Evolutionary conservation across 192 early-diverging fungal species (phyloP), one percentile per base, ranked within the genome.

Genomic region (Helicostylum pulchrum): DNA sequence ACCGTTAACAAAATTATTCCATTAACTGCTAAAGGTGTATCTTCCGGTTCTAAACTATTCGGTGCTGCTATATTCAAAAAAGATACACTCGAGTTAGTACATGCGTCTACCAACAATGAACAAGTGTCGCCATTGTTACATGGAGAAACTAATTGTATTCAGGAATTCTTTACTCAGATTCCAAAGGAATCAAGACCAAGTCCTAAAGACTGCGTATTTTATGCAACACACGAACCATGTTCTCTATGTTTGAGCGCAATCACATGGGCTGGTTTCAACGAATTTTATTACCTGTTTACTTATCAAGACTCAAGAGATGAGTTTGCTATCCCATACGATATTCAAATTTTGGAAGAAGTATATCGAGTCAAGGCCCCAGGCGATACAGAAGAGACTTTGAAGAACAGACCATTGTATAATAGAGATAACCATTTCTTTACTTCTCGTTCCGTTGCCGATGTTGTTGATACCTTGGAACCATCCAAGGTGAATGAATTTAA

Each of bases 251-350:
- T 61, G 20, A 61, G 60, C 34, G 60, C 60, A 4, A 61, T 61
- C 42, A 61, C 60, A 9, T 61, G 60, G 60, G 60, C 60, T 12
- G 60, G 60, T 10, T 61, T 61, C 17, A 61, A 61, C 19, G 60
- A 61, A 23, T 61, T 61, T 32, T 61, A 61, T 12, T 61, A 61
- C 11, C 19, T 61, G 20, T 61, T 61, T 9, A 61, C 60, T n/a
- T 61, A 61, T n/a, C 8, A 61, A 47, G 60, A 61, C 42, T 61
- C 60, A n/a, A 45, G 60, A 48, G 60, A 61, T 61, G 60, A 61
- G 30, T 61, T 61, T 49, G 60, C 42, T 31, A 61, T 61, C 23
- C 60, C 60, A 26, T 61, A 61, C 43, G 60, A 61, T 47, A 61
- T 61, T 9, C 60, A 61, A 0, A 61, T 61, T 49, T 47, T 61